phyloP scores from a whole-genome alignment of 78 protist species.

The Dictyostelium purpureum region DNA sequence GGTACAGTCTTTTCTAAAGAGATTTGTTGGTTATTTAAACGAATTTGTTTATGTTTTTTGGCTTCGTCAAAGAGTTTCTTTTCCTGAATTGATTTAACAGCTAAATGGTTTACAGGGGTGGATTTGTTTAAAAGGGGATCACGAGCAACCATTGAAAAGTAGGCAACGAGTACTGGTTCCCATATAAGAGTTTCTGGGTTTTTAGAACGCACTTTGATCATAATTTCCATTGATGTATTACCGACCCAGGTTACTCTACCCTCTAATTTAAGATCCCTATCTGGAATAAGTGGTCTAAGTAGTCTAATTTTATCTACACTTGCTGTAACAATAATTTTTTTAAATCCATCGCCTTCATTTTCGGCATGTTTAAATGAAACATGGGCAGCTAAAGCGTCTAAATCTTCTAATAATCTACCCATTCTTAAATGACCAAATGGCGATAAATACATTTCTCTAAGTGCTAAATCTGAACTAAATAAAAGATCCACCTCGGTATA shows the following conservation, averaged over 20 bases:
- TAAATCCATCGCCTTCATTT: conserved; percentile 24
- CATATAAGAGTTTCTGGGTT: conserved; percentile 15
- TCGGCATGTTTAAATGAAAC: conserved; percentile 76
- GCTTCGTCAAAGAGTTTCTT: conserved; percentile 30
- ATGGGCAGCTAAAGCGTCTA: conserved; percentile 73
- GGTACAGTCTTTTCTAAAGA: conserved; percentile 53
- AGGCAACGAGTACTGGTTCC: conserved; percentile 63
- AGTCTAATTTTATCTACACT: conserved; percentile 64
- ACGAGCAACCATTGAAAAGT: conserved; percentile 78
- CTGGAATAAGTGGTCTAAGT: conserved; percentile 55
- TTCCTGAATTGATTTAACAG: not conserved
- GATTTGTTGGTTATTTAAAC: not conserved
- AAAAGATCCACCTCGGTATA: conserved; percentile 27
- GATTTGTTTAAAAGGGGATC: conserved; percentile 47
- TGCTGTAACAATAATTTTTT: conserved; percentile 67
- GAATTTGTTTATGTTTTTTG: conserved; percentile 6
- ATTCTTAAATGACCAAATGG: conserved; percentile 69
- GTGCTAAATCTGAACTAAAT: conserved; percentile 31
- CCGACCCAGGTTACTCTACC: conserved; percentile 77
- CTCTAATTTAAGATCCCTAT: conserved; percentile 64
- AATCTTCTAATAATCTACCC: conserved; percentile 79
- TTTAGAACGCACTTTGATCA: conserved; percentile 47
- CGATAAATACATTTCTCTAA: conserved; percentile 63
- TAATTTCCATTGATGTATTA: conserved; percentile 67
- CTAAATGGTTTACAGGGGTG: conserved; percentile 9